phyloP scores from a whole-genome alignment of 768 basidiomycete species.

The Tricholoma saponaceum region DNA sequence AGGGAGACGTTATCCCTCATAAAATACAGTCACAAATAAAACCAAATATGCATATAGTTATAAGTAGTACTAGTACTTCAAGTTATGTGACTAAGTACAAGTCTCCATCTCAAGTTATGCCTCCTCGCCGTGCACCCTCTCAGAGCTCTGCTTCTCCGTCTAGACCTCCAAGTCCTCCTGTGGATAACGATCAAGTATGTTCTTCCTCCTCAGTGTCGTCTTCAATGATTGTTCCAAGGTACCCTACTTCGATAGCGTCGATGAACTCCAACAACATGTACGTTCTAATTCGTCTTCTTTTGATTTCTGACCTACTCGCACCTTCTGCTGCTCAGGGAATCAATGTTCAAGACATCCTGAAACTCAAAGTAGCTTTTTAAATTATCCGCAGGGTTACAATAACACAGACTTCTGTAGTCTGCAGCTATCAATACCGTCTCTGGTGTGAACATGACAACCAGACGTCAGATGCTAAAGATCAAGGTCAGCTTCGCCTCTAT shows the following conservation, averaged over 20 bases:
- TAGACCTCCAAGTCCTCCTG: constrained; percentile 38
- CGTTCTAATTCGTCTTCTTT: constrained; percentile 10
- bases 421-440: constrained; percentile 83
- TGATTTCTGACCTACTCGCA: not conserved
- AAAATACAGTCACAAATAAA: not conserved
- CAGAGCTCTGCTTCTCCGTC: constrained; percentile 43
- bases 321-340: constrained; percentile 60
- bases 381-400: constrained; percentile 8
- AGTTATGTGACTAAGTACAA: too few relatives aligned
- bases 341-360: constrained; percentile 91
- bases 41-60: not conserved
- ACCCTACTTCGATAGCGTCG: constrained; percentile 73
- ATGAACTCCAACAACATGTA: constrained; percentile 82
- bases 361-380: constrained; percentile 67
- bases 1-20: not conserved
- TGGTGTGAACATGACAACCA: constrained; percentile 88
- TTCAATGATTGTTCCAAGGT: constrained; percentile 29
- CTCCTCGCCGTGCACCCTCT: constrained; percentile 51
- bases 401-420: constrained; percentile 35
- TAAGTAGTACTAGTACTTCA: too few relatives aligned
- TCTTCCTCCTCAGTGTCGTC: not conserved
- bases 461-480: constrained; percentile 87
- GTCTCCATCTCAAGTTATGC: constrained; percentile 26
- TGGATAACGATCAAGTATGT: not conserved
- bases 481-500: constrained; percentile 52